These are phyloP conservation scores for Solanum hybrid DNA, from an alignment of 305 asterid genomes.

Conservation along the genomic window DNA sequence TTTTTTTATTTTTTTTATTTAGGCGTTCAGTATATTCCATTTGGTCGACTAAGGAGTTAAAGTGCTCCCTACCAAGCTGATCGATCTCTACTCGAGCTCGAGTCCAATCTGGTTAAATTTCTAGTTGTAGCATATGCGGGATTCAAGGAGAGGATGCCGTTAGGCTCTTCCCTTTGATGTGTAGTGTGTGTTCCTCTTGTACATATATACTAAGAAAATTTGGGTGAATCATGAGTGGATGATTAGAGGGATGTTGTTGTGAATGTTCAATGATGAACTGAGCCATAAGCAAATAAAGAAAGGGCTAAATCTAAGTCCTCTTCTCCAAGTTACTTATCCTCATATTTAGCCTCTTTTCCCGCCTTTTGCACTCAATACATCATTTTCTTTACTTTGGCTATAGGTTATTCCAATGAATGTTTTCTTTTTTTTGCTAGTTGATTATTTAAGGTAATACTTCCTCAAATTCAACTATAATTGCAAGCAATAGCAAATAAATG, in stretches of 20 bases:
- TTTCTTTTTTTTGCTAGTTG: neutral
- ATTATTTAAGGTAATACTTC: neutral
- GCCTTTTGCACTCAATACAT: neutral
- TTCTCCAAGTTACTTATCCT: neutral
- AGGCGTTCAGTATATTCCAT: constrained; percentile 1
- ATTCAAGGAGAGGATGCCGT: neutral
- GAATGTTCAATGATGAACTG: constrained; percentile 18
- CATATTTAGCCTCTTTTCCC: neutral
- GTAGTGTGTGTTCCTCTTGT: constrained; percentile 17
- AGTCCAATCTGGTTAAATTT: constrained; percentile 17
- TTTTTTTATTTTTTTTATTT: neutral
- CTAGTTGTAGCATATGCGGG: constrained; percentile 17
- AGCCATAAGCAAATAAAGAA: constrained; percentile 9
- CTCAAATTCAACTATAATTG: neutral
- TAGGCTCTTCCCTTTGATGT: neutral
- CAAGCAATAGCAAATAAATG: neutral
- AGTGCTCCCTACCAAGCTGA: constrained; percentile 8
- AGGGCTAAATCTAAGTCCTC: neutral
- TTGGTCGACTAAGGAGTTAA: neutral
- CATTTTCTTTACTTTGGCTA: constrained; percentile 11
- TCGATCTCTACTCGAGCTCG: neutral
- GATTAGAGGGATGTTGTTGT: constrained; percentile 22
- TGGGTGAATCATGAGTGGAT: constrained; percentile 13
- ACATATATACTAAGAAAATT: constrained; percentile 16
- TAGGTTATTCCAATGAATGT: constrained; percentile 8